phyloP scores from a whole-genome alignment of 2,329 filamentous ascomycete genomes.

The Aspergillus ochraceus region DNA sequence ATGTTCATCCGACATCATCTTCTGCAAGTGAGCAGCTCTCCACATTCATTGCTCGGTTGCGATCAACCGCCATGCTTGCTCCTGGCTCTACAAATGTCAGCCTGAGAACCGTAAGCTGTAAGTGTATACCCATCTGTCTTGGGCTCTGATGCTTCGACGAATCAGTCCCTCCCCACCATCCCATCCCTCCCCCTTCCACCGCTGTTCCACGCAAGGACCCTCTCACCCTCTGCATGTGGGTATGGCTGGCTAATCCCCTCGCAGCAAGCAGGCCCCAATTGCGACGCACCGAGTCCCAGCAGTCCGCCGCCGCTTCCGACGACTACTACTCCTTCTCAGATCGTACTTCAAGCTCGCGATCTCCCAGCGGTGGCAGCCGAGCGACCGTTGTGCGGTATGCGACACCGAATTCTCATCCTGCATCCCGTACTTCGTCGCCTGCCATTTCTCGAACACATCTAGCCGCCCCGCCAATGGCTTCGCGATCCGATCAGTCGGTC shows the following conservation, averaged over 20 bases:
- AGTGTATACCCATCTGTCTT: constrained; percentile 13
- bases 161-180: neutral
- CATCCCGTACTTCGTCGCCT: constrained; percentile 31
- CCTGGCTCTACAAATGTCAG: constrained; percentile 25
- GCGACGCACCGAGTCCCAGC: constrained; percentile 43
- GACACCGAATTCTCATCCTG: constrained; percentile 43
- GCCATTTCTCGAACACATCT: constrained; percentile 28
- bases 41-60: constrained; percentile 21
- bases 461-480: constrained; percentile 15
- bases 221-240: neutral
- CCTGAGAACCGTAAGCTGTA: constrained; percentile 43
- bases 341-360: constrained; percentile 36
- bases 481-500: constrained; percentile 12
- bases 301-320: constrained; percentile 50
- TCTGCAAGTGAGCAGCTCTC: constrained; percentile 17
- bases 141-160: neutral
- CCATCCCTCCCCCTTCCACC: neutral
- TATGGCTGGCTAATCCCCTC: constrained; percentile 6
- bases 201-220: neutral
- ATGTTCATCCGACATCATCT: constrained; percentile 14
- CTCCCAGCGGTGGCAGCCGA: constrained; percentile 33
- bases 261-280: constrained; percentile 48
- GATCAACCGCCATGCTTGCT: constrained; percentile 27
- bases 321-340: constrained; percentile 52
- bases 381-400: constrained; percentile 44